These are phyloP conservation scores for Eucalyptus paniculata DNA, from an alignment of 345 rosid genomes.

Conservation along the genomic window DNA sequence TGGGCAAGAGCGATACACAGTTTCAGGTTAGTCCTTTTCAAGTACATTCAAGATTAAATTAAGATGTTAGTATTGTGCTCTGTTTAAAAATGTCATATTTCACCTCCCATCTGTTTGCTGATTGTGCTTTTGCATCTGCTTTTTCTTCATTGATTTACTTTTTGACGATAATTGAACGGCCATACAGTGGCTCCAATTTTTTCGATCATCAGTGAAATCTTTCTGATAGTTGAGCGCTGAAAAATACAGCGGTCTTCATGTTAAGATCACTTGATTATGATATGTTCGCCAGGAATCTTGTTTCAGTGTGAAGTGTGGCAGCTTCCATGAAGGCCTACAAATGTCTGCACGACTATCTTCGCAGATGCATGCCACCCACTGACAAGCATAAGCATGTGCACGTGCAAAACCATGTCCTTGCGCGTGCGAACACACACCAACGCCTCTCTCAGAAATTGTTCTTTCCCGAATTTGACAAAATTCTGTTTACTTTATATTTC, in stretches of 20 bases:
- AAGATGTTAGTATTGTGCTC: neutral
- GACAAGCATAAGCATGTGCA: neutral
- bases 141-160: neutral
- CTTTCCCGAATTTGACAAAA: neutral
- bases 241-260: neutral
- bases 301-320: neutral
- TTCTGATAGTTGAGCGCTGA: neutral
- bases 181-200: neutral
- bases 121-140: neutral
- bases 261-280: neutral
- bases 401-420: neutral
- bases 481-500: neutral
- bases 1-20: neutral
- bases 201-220: neutral
- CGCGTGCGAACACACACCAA: neutral
- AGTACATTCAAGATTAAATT: neutral
- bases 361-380: neutral
- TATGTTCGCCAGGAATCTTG: neutral
- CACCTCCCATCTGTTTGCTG: neutral
- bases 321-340: neutral
- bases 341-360: neutral
- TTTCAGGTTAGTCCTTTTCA: neutral
- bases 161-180: neutral
- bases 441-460: neutral
- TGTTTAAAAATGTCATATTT: neutral